These are phyloP conservation scores for Sporothrix mexicana DNA, from an alignment of 2,329 filamentous ascomycete species.

Conservation along the genomic window DNA sequence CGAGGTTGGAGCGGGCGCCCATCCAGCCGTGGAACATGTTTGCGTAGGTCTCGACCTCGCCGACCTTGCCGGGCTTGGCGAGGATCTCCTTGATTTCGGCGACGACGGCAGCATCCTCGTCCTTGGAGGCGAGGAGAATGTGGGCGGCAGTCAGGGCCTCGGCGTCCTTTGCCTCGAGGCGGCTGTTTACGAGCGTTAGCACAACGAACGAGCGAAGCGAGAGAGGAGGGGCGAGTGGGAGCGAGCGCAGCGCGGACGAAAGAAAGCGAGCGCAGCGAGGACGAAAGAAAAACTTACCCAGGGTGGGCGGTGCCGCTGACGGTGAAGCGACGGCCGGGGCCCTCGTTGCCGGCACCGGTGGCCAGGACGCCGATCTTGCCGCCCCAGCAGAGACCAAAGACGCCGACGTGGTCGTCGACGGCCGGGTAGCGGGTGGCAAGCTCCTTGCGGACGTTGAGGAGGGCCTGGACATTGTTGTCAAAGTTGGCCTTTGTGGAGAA, in stretches of 20 bases:
- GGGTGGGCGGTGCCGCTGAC: slow-evolving; percentile 46
- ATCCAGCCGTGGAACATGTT: slow-evolving; percentile 65
- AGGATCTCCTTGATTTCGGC: slow-evolving; percentile 52
- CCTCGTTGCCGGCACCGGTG: slow-evolving; percentile 47
- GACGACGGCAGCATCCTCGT: slow-evolving; percentile 53
- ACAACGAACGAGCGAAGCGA: neutral
- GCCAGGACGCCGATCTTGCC: slow-evolving; percentile 52
- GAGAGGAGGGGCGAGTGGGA: too few relatives aligned
- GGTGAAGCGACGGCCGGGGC: slow-evolving; percentile 46
- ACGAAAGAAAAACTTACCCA: slow-evolving; percentile 36
- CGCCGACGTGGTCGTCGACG: slow-evolving; percentile 50
- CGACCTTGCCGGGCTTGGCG: slow-evolving; percentile 47
- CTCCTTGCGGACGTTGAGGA: slow-evolving; percentile 45
- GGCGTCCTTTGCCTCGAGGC: slow-evolving; percentile 51
- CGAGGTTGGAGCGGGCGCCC: slow-evolving; percentile 57
- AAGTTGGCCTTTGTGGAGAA: slow-evolving; percentile 42
- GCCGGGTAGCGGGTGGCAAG: slow-evolving; percentile 45
- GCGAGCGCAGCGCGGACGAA: neutral
- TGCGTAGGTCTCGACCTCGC: slow-evolving; percentile 56
- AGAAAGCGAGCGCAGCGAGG: neutral
- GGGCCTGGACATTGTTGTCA: slow-evolving; percentile 40
- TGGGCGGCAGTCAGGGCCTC: slow-evolving; percentile 54
- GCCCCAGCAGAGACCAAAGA: slow-evolving; percentile 59
- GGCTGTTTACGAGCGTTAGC: slow-evolving; percentile 35
- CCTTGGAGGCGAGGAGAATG: slow-evolving; percentile 56